These are phyloP conservation scores for Tetrastigma voinierianum DNA, from an alignment of 164 flowering plant genomes.

Conservation along the genomic window DNA sequence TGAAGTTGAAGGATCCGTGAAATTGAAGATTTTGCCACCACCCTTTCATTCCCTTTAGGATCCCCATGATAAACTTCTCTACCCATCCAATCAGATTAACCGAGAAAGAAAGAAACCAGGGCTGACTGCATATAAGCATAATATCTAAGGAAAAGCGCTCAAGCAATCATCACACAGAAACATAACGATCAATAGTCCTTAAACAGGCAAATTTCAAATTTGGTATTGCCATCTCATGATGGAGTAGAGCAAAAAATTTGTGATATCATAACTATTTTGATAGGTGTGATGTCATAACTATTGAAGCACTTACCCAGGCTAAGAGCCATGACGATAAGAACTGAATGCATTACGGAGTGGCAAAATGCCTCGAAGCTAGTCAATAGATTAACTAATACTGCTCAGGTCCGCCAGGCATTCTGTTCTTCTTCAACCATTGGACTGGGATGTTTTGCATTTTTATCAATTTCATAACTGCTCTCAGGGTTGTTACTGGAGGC, in stretches of 20 bases:
- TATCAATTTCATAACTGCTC: slow-evolving; percentile 18
- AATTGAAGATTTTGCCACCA: no score
- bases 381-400: slow-evolving; percentile 84
- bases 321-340: slow-evolving; percentile 91
- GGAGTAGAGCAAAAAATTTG: not conserved
- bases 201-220: not conserved
- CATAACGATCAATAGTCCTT: not conserved
- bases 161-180: not conserved
- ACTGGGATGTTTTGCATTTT: slow-evolving; percentile 20
- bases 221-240: not conserved
- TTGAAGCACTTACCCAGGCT: slow-evolving; percentile 67
- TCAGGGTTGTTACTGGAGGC: slow-evolving; percentile 18
- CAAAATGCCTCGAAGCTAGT: slow-evolving; percentile 88
- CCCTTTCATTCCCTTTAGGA: slow-evolving; percentile 71
- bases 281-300: not conserved
- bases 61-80: slow-evolving; percentile 96
- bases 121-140: slow-evolving; percentile 48
- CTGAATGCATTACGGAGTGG: slow-evolving; percentile 97
- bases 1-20: no score
- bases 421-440: slow-evolving; percentile 33
- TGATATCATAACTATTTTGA: no score
- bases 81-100: slow-evolving; percentile 99
- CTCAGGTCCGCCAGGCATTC: slow-evolving; percentile 77
- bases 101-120: slow-evolving; percentile 99
- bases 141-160: not conserved